Evolutionary conservation across 2,329 filamentous ascomycete species (phyloP).

Genomic region (Chalaropsis ovoidea): DNA sequence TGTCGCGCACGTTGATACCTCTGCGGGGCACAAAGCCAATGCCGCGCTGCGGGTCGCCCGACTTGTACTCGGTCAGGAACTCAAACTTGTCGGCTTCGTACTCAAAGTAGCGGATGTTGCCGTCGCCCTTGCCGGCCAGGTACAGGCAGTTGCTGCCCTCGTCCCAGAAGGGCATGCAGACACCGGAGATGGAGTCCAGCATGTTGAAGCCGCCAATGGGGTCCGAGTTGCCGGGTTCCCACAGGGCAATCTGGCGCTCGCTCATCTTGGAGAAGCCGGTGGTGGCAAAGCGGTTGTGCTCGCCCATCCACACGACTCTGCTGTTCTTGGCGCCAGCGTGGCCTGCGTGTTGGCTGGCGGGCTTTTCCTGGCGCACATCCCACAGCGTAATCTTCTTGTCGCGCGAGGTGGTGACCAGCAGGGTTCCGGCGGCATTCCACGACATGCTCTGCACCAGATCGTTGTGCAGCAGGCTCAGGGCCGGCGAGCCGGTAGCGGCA

Average conservation of each 20-base stretch:
- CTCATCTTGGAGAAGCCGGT: constrained; percentile 98
- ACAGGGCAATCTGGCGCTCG: constrained; percentile 87
- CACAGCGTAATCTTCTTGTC: constrained; percentile 98
- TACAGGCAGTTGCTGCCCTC: constrained; percentile 92
- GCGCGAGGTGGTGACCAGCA: constrained; percentile 83
- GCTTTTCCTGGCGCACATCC: constrained; percentile 89
- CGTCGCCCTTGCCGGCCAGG: constrained; percentile 93
- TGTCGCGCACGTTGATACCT: constrained; percentile 91
- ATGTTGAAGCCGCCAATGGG: constrained; percentile 84
- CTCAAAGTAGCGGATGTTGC: constrained; percentile 98
- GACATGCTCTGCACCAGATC: constrained; percentile 93
- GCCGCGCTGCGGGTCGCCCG: constrained; percentile 85
- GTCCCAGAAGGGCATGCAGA: constrained; percentile 99
- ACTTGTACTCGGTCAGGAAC: constrained; percentile 94
- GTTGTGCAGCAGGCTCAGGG: constrained; percentile 68
- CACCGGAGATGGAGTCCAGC: constrained; percentile 90
- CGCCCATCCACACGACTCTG: constrained; percentile 91
- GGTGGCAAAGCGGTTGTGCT: constrained; percentile 89
- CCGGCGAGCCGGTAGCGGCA: constrained; percentile 63
- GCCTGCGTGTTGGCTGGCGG: constrained; percentile 72
- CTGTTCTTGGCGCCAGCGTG: constrained; percentile 96
- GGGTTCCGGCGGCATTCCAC: constrained; percentile 81
- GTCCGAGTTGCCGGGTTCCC: constrained; percentile 79
- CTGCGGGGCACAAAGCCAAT: constrained; percentile 91
- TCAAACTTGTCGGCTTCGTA: constrained; percentile 99